Conservation (phyloP, 495 filamentous ascomycete species). For the Penicillium flavigenum region DNA sequence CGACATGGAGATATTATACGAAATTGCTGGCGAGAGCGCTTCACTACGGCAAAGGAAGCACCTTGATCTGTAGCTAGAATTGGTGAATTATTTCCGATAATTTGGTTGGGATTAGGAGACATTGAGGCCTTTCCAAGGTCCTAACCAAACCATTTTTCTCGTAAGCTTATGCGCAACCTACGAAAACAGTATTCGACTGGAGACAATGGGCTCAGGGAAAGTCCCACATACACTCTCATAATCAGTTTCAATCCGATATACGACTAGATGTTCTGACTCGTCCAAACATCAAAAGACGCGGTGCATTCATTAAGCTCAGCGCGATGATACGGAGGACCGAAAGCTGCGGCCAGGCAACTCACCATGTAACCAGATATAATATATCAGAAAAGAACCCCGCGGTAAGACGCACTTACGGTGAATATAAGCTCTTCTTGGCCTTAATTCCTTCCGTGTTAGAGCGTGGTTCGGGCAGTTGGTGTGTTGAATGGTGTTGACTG, state of each 20-base stretch:
- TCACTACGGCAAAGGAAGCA: no score
- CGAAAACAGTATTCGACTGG: not conserved
- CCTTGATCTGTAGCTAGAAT: no score
- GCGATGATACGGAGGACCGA: not conserved
- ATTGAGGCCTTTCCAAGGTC: not conserved
- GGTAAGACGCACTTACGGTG: not conserved
- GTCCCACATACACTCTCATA: not conserved
- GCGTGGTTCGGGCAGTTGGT: not conserved
- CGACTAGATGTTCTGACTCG: not conserved
- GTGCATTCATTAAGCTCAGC: not conserved
- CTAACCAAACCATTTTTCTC: not conserved
- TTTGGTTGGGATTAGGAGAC: no score
- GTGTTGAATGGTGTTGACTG: constrained; percentile 1
- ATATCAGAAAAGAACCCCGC: not conserved
- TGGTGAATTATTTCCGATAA: no score
- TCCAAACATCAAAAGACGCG: not conserved
- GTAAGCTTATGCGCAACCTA: not conserved
- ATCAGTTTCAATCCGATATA: not conserved
- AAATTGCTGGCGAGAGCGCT: no score
- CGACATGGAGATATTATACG: no score
- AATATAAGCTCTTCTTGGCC: not conserved
- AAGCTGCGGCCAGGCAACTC: not conserved
- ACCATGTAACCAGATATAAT: constrained; percentile 1
- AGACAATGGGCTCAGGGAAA: not conserved
- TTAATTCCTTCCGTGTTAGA: not conserved